Conservation (phyloP, 257 asterid genomes). For the Petunia secreta region DNA sequence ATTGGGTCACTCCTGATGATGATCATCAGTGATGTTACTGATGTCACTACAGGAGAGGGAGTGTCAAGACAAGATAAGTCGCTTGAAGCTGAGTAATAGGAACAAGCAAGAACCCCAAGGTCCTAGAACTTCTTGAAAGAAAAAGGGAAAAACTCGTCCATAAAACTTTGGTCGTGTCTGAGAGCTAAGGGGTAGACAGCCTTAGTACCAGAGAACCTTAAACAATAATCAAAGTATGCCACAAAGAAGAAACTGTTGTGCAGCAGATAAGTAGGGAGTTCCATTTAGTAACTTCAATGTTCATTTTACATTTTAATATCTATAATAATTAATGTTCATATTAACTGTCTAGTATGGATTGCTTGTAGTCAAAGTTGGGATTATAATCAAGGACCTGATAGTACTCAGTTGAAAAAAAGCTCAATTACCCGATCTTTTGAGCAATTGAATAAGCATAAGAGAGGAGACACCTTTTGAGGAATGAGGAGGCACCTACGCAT, state of each 20-base stretch:
- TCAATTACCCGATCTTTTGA: background rate
- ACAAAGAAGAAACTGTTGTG: background rate
- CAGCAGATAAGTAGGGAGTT: constrained; percentile 18
- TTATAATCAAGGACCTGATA: background rate
- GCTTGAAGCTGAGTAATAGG: constrained; percentile 3
- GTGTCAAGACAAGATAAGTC: constrained; percentile 5
- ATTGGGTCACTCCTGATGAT: constrained; percentile 14
- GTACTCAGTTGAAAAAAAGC: background rate
- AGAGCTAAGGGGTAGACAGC: background rate
- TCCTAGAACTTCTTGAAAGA: background rate
- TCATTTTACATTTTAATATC: background rate
- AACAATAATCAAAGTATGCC: background rate
- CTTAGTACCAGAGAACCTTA: background rate
- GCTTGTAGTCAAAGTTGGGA: constrained; percentile 12
- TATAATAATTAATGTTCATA: background rate
- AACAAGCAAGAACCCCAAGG: constrained; percentile 1
- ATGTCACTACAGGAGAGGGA: background rate
- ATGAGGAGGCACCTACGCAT: background rate
- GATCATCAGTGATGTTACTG: background rate
- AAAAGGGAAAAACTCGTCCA: background rate
- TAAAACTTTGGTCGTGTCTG: background rate
- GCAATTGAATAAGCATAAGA: background rate
- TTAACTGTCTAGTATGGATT: background rate
- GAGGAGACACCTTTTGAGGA: background rate
- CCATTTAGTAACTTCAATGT: background rate